Base-by-base conservation (phyloP, 805 yeast genomes). In the Candida railenensis region DNA sequence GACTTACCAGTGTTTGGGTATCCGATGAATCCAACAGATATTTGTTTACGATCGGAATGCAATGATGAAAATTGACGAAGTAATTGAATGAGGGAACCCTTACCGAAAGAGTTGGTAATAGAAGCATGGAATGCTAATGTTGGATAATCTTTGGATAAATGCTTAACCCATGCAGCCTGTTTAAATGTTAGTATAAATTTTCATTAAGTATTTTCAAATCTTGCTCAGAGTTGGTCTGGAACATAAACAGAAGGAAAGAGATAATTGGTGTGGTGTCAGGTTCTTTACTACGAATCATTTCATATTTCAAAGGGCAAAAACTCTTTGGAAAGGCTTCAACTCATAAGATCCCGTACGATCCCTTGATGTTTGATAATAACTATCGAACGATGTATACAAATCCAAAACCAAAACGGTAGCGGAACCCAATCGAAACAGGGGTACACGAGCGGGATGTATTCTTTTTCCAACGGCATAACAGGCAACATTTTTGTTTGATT, bases 1-100 rank as follows among this genome's bases (percentile, higher is more conserved):
- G 98, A 92, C 65, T 92, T 92, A 55, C 99, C 99, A n/a, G 97
- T 87, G 63, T 92, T 92, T 54, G 99, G 99, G 65, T 94, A 92
- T 14, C 99, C 99, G 62, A 92, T 91, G 59, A 92, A 88, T 2
- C 99, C 99, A 48, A 92, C 97, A 18, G 97, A 90, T 45, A 92
- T 90, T 67, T 92, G 99, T 64, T 90, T 87, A 69, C 97, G 84
- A 64, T 92, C 99, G 46, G 86, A 77, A 64, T 92, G 98, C 53
- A 92, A 74, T 32, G 89, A 78, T 3, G 97, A 87, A 59, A 91
- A 94, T 71, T 92, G 99, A 66, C 99, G 83, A 56, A 92, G 73
- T 49, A 92, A 76, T 69, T 94, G 97, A 62, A 92, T 92, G 60
- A 92, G 76, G 22, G 97, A 88, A 57, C 99, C 99, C 65, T 92